Evolutionary conservation across 2,329 filamentous ascomycete genomes (phyloP).

Genomic region (Neospermospora avenae): DNA sequence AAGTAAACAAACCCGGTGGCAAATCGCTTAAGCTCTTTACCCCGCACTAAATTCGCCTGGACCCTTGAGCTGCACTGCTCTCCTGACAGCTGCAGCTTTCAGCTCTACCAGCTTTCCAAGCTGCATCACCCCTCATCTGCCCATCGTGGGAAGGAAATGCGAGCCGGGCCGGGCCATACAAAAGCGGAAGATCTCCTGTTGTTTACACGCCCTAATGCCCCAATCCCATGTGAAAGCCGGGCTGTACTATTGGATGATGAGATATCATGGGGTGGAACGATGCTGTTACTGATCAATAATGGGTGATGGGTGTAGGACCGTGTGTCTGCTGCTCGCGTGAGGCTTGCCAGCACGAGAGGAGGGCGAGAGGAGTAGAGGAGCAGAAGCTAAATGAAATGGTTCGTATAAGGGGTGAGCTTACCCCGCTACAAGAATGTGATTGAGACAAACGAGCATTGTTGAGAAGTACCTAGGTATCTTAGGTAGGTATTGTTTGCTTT

Average conservation of each 20-base stretch:
- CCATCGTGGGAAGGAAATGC: neutral
- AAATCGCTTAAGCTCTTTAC: neutral
- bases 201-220: neutral
- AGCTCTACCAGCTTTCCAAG: neutral
- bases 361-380: neutral
- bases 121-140: neutral
- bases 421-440: neutral
- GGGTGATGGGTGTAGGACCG: neutral
- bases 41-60: neutral
- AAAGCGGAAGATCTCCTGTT: neutral
- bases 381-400: neutral
- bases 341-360: neutral
- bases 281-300: neutral
- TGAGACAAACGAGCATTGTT: neutral
- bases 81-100: too few species aligned
- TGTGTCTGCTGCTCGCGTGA: neutral
- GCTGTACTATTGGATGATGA: neutral
- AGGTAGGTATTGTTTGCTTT: neutral
- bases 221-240: neutral
- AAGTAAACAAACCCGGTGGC: neutral
- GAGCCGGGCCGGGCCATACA: neutral
- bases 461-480: neutral
- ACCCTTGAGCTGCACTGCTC: neutral
- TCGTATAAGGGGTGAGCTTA: neutral
- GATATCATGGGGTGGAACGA: neutral